These are phyloP conservation scores for Yamadazyma atmosphaerica DNA, from an alignment of 1,139 yeast species.

Conservation along the genomic window DNA sequence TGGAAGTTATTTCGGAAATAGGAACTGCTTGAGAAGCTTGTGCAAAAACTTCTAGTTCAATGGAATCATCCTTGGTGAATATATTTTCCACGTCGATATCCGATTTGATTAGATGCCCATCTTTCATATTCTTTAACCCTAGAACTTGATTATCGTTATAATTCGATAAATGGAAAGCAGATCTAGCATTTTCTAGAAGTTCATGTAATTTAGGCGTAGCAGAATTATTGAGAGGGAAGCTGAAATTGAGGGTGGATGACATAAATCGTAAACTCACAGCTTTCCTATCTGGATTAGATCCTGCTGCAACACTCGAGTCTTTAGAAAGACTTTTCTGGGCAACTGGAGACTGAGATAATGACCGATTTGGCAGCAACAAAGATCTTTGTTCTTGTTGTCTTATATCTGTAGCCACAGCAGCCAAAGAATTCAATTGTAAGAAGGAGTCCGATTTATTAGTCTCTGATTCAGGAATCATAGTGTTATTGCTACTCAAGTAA, in stretches of 20 bases:
- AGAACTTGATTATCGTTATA: constrained; percentile 21
- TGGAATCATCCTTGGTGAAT: constrained; percentile 26
- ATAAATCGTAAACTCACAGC: constrained; percentile 42
- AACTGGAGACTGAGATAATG: constrained; percentile 7
- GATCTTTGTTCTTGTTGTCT: constrained; percentile 17
- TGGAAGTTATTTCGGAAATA: constrained; percentile 35
- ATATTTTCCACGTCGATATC: constrained; percentile 39
- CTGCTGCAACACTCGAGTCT: not conserved
- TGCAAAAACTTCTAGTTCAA: constrained; percentile 38
- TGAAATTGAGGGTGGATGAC: constrained; percentile 50
- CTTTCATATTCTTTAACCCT: constrained; percentile 21
- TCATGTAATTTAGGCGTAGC: constrained; percentile 73
- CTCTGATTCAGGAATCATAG: constrained; percentile 7
- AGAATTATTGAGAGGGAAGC: constrained; percentile 56
- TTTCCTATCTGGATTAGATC: constrained; percentile 10
- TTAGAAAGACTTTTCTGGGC: not conserved
- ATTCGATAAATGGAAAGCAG: constrained; percentile 55
- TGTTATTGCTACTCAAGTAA: constrained; percentile 4
- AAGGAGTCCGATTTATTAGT: constrained; percentile 16
- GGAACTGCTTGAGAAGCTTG: constrained; percentile 35
- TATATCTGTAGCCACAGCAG: constrained; percentile 42
- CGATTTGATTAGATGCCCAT: constrained; percentile 26
- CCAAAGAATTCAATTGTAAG: constrained; percentile 31
- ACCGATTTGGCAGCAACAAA: constrained; percentile 5
- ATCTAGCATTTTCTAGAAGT: constrained; percentile 66